Evolutionary conservation across 2,329 filamentous ascomycete genomes (phyloP), one percentile per base, ranked within the genome.

Genomic region (Didymellaceae sp.): DNA sequence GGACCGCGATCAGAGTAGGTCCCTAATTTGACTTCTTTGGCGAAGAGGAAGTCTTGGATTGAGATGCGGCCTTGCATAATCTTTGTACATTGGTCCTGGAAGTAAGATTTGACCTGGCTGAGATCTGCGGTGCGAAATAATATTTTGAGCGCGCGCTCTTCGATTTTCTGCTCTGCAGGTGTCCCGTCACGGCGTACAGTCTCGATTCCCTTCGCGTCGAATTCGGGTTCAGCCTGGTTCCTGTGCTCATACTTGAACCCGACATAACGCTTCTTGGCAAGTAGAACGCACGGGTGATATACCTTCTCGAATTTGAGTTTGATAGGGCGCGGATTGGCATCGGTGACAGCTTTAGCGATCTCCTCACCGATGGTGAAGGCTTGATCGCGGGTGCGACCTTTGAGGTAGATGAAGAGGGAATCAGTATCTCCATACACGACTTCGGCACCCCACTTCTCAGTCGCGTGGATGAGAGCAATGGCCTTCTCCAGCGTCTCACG

Each of bases 251-350:
- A 99, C 71, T 96, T 97, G 80, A 96, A 97, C 5, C 95, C 95
- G 4, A 97, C 95, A 63, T 99, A 99, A 46, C 94, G 88, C 70
- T 99, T 99, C 77, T 99, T 99, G 14, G 95, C 91, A 0, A 99
- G 82, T 4, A 99, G 81, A 0, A 97, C 86, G 68, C 93, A 97
- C 0, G 95, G 94, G 57, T 96, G 89, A 73, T 99, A 99, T 1
- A 99, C 93, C 64, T 99, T 99, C 71, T 99, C 94, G 62, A 99
- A 97, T 70, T 97, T 97, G 57, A 99, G 86, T 74, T 96, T 97
- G 60, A 99, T 80, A 0, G 94, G 94, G 1, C 87, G 84, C 2
- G 94, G 95, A 66, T 97, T 99, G 78, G 89, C 88, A 45, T 90
- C 83, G 0, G 94, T 97, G 49, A 99, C 85, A 11, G 87, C 86